A percentile compares a stretch with the other conserved stretches of the same genome.
Conservation (phyloP, 129 eudicot genomes). For the Chrysanthemum lavandulifolium region DNA sequence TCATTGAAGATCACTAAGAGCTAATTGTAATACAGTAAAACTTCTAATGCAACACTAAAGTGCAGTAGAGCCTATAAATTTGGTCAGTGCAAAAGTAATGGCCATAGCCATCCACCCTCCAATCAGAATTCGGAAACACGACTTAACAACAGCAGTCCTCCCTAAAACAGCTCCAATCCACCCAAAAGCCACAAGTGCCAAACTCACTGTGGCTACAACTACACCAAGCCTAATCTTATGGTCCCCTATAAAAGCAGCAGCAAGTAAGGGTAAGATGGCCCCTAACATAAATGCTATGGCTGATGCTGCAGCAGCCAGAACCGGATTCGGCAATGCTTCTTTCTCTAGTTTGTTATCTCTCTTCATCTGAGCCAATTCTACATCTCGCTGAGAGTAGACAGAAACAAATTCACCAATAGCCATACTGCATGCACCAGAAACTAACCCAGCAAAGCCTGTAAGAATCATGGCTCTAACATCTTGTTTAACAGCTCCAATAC, state of each 20-base stretch:
- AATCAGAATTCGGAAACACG: conserved; percentile 25
- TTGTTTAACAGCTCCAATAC: conserved; percentile 33
- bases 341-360: conserved; percentile 17
- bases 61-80: conserved; percentile 25
- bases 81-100: conserved; percentile 32
- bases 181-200: conserved; percentile 30
- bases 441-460: conserved; percentile 30
- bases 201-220: conserved; percentile 35
- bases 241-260: conserved; percentile 31
- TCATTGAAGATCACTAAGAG: neutral
- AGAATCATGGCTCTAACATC: conserved; percentile 28
- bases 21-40: neutral
- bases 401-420: conserved; percentile 32
- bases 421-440: conserved; percentile 39
- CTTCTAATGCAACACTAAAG: conserved; percentile 2
- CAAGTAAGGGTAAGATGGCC: conserved; percentile 29
- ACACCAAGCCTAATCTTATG: conserved; percentile 31
- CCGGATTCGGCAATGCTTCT: conserved; percentile 29
- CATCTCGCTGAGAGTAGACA: conserved; percentile 25
- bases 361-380: conserved; percentile 32
- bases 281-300: conserved; percentile 33
- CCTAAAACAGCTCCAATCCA: conserved; percentile 32
- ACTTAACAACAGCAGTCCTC: conserved; percentile 20
- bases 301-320: conserved; percentile 36
- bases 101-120: conserved; percentile 46